These are phyloP conservation scores for Penicillium sp. DNA, from an alignment of 2,329 filamentous ascomycete genomes.

Conservation along the genomic window DNA sequence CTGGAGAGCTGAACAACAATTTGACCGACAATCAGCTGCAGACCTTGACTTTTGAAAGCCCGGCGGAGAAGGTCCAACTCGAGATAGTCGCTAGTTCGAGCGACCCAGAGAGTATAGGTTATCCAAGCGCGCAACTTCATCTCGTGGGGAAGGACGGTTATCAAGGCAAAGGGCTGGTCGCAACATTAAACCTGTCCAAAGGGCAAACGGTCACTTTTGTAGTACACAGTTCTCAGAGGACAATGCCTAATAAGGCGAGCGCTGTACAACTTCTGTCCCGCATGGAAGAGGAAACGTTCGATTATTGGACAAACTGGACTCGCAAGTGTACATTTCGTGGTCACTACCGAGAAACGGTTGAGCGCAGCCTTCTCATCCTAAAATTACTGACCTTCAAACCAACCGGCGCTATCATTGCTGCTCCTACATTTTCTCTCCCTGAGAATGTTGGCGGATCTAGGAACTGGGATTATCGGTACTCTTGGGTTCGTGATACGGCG, in stretches of 20 bases:
- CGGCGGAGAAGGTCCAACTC: not conserved
- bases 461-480: slow-evolving; percentile 61
- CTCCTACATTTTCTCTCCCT: slow-evolving; percentile 77
- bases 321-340: slow-evolving; percentile 46
- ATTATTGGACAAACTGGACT: slow-evolving; percentile 77
- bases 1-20: not conserved
- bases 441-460: slow-evolving; percentile 71
- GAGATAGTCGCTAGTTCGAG: not conserved
- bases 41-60: not conserved
- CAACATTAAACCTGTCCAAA: not conserved
- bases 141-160: not conserved
- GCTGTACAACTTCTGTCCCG: not conserved
- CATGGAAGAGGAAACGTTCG: slow-evolving; percentile 70
- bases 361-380: not conserved
- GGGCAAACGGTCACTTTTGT: not conserved
- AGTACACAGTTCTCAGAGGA: not conserved
- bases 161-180: not conserved
- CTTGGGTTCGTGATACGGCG: slow-evolving; percentile 75
- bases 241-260: not conserved
- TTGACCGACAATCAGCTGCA: not conserved
- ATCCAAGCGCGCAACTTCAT: not conserved
- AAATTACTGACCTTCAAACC: not conserved
- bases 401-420: slow-evolving; percentile 25
- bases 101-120: not conserved
- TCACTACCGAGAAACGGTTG: not conserved